These are phyloP conservation scores for Pseudogymnoascus sp. DNA, from an alignment of 2,329 filamentous ascomycete species.

Conservation along the genomic window DNA sequence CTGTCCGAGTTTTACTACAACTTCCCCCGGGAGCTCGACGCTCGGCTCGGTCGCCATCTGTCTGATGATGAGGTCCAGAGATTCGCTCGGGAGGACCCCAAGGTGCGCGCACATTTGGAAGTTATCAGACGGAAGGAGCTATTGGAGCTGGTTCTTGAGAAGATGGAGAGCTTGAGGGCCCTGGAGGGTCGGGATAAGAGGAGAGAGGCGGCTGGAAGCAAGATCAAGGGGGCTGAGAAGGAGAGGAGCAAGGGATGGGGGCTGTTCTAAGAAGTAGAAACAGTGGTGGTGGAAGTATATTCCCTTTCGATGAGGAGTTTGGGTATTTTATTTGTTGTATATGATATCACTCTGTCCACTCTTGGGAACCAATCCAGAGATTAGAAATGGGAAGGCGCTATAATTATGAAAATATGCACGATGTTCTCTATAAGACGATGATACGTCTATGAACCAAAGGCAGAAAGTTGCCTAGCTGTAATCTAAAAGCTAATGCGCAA, in stretches of 20 bases:
- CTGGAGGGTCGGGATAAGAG: conserved; percentile 69
- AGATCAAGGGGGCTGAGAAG: conserved; percentile 21
- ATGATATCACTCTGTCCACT: conserved; percentile 11
- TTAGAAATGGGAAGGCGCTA: conserved; percentile 7
- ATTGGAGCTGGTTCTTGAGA: conserved; percentile 84
- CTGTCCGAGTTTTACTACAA: conserved; percentile 97
- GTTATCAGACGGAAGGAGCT: conserved; percentile 88
- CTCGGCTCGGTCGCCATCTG: conserved; percentile 74
- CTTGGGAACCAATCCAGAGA: conserved; percentile 9
- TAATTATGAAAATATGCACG: not conserved
- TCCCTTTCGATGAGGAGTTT: conserved; percentile 7
- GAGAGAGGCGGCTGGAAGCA: conserved; percentile 28
- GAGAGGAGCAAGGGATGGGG: conserved; percentile 20
- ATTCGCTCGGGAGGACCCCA: conserved; percentile 89
- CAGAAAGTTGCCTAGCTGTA: not conserved
- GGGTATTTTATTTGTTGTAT: conserved; percentile 8
- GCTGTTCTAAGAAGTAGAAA: conserved; percentile 17
- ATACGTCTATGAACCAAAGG: not conserved
- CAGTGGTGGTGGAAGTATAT: not conserved
- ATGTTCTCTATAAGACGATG: not conserved
- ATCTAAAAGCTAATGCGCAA: not conserved
- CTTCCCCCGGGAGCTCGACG: conserved; percentile 87
- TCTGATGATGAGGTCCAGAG: conserved; percentile 74
- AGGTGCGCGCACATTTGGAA: conserved; percentile 81
- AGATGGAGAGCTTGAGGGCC: conserved; percentile 86